Evolutionary conservation across 129 eudicot genomes (phyloP), one percentile per base, ranked within the genome.

Genomic region (Smallanthus sonchifolius): DNA sequence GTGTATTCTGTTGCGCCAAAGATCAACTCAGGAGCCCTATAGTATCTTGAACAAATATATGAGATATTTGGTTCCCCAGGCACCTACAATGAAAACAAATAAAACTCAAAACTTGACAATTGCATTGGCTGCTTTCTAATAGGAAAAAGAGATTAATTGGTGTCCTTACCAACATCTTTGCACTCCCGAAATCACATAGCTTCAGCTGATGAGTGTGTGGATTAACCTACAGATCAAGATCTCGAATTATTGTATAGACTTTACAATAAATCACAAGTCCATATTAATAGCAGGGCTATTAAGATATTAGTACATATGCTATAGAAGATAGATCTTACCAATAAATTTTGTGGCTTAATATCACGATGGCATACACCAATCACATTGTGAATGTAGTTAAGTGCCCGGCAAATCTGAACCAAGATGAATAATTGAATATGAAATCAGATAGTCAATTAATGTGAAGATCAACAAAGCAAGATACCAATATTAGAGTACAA

Each of bases 1-100:
- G 96, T 94, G 83, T 94, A 94, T 73, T 94, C 99, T 34, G 96
- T 88, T 52, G 97, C 99, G 72, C 99, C 99, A 68, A 94, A 94
- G 30, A 94, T 94, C 75, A 94, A 73, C 72, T 94, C 97, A 3
- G 98, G 97, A 44, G 97, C 98, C 67, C 98, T 80, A 78, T 91
- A 90, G 83, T 90, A 94, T 69, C 98, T 82, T 32, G 98, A 94
- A 73, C 97, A 94, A 7, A 94, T 91, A 76, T 94, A 94, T 36
- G 99, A 88, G 34, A 94, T 94, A 72, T 94, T 94, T 72, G 99
- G 97, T 81, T 94, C 99, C 59, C 97, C 96, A 13, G 88, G 96
- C 52, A 91, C 90, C 98, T 93, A 71, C 40, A 70, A 52, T 65
- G 55, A 67, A 59, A 7, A 65, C 20, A 64, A 19, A 51, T 5